These are phyloP conservation scores for Rhynchospora breviuscula DNA, from an alignment of 176 grass and related monocot genomes.

Conservation along the genomic window DNA sequence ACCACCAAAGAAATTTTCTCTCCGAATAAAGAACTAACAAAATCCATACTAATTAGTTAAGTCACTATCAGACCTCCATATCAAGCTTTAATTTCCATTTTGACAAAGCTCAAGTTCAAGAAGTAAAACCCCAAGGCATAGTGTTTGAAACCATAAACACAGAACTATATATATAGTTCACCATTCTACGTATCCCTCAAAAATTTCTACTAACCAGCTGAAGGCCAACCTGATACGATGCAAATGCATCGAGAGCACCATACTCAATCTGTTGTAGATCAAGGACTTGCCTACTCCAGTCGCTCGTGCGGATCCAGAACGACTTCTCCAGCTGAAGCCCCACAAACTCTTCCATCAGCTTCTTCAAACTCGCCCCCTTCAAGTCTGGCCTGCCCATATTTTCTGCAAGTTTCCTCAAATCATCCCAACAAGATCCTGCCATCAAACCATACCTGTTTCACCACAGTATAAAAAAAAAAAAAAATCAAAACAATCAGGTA, in stretches of 20 bases:
- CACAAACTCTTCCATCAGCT: slow-evolving; percentile 27
- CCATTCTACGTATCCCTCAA: too few relatives aligned
- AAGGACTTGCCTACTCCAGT: slow-evolving; percentile 12
- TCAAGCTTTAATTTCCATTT: too few relatives aligned
- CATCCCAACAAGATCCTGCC: slow-evolving; percentile 14
- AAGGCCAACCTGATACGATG: slow-evolving; percentile 10
- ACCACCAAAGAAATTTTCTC: too few relatives aligned
- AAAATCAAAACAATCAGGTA: background rate
- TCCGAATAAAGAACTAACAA: too few relatives aligned
- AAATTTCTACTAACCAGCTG: too few relatives aligned
- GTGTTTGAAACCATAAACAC: too few relatives aligned
- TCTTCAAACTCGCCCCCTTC: background rate
- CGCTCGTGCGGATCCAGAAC: slow-evolving; percentile 1
- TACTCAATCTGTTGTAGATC: slow-evolving; percentile 18
- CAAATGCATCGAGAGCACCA: slow-evolving; percentile 33
- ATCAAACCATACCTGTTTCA: slow-evolving; percentile 4
- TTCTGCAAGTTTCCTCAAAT: slow-evolving; percentile 33
- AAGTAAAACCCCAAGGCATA: too few relatives aligned
- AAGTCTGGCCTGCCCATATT: background rate
- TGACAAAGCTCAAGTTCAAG: too few relatives aligned
- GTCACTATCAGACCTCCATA: too few relatives aligned
- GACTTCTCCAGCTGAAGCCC: slow-evolving; percentile 18
- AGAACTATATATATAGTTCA: too few relatives aligned
- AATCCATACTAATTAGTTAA: too few relatives aligned
- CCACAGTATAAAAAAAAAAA: background rate